Conservation (phyloP, 257 asterid species). For the Lycium ferocissimum region DNA sequence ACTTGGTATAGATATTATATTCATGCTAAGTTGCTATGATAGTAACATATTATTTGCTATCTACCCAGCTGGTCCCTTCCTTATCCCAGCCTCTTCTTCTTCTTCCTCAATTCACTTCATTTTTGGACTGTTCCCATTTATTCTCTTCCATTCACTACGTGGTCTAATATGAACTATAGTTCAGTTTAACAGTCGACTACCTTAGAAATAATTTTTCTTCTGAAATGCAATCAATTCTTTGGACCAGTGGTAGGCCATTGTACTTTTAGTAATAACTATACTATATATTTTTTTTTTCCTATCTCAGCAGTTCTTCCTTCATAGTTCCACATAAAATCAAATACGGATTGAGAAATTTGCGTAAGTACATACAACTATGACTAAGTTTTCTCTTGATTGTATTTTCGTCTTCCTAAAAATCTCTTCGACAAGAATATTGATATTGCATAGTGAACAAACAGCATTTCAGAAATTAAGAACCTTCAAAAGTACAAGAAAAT, state of each 20-base stretch:
- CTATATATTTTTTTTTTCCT: conserved; percentile 1
- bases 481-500: too few species aligned
- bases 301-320: not conserved
- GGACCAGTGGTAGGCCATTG: too few species aligned
- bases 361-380: not conserved
- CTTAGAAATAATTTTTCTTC: too few species aligned
- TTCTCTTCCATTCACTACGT: too few species aligned
- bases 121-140: not conserved
- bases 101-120: too few species aligned
- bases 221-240: not conserved
- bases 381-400: too few species aligned
- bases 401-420: too few species aligned
- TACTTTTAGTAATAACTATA: not conserved
- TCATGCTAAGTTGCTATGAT: conserved; percentile 13
- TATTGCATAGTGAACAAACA: too few species aligned
- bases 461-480: too few species aligned
- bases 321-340: not conserved
- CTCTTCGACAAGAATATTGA: too few species aligned
- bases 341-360: not conserved
- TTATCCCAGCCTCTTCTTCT: too few species aligned
- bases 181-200: not conserved
- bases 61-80: conserved; percentile 19
- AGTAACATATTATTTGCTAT: conserved; percentile 16
- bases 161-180: conserved; percentile 23
- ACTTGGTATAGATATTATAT: not conserved